These are phyloP conservation scores for Anacardium occidentale DNA, from an alignment of 345 rosid species.

Conservation along the genomic window DNA sequence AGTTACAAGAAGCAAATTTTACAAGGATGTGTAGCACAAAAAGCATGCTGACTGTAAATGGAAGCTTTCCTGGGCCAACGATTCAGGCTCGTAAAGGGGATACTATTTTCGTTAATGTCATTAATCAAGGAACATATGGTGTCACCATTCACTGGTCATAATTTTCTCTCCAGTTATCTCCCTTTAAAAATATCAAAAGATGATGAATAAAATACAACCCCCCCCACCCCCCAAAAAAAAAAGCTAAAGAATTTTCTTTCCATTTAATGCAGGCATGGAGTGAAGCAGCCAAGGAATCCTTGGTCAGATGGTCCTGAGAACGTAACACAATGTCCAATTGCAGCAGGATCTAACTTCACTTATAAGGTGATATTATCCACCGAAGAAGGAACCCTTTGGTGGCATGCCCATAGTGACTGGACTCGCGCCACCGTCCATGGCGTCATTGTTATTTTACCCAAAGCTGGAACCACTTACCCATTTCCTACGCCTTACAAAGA, in stretches of 20 bases:
- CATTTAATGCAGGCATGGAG: constrained; percentile 31
- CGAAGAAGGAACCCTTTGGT: too few species aligned
- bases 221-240: neutral
- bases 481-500: constrained; percentile 3
- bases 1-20: constrained; percentile 12
- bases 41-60: constrained; percentile 22
- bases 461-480: constrained; percentile 11
- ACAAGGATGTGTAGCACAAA: constrained; percentile 16
- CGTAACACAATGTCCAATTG: constrained; percentile 34
- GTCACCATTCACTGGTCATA: constrained; percentile 21
- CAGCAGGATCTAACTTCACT: constrained; percentile 20
- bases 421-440: too few species aligned
- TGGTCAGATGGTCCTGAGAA: constrained; percentile 42
- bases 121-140: constrained; percentile 11
- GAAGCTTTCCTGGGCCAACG: constrained; percentile 16
- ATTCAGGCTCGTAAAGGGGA: constrained; percentile 15
- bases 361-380: constrained; percentile 25
- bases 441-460: constrained; percentile 8
- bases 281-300: constrained; percentile 34
- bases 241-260: neutral
- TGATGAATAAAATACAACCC: too few species aligned
- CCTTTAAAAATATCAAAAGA: too few species aligned
- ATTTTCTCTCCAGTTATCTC: neutral
- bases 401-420: too few species aligned
- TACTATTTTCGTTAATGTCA: constrained; percentile 8